phyloP scores from a whole-genome alignment of 169 alveolate genomes.

The Cystoisospora suis region DNA sequence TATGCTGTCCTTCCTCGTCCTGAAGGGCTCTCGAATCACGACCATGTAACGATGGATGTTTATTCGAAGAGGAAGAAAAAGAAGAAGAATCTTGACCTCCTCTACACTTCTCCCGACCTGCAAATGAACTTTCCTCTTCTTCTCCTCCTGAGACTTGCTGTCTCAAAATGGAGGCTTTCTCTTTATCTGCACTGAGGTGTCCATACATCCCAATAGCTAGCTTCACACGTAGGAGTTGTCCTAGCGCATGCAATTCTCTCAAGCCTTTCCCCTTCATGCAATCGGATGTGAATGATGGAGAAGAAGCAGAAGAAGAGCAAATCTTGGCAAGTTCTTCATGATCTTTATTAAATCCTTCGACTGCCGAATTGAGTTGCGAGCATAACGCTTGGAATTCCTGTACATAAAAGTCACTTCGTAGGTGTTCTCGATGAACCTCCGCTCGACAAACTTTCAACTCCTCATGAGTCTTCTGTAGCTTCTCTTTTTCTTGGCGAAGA shows the following conservation, averaged over 20 bases:
- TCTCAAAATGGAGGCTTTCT: too few species aligned
- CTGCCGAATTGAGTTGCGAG: background rate
- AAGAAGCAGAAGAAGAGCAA: too few species aligned
- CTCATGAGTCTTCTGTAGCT: too few species aligned
- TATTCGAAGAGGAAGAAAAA: background rate
- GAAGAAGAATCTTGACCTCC: background rate
- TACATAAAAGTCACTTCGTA: background rate
- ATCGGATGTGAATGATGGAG: too few species aligned
- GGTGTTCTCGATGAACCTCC: background rate
- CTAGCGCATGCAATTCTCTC: background rate
- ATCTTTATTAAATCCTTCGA: background rate
- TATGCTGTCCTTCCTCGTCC: too few species aligned
- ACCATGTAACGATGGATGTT: too few species aligned
- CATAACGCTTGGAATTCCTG: background rate
- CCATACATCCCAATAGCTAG: background rate
- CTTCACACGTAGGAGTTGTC: background rate
- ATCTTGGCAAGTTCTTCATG: background rate
- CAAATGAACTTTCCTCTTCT: too few species aligned
- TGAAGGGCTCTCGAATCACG: too few species aligned
- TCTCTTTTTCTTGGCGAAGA: background rate
- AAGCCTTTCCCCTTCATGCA: slow-evolving; percentile 9
- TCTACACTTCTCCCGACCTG: background rate
- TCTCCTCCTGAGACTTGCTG: too few species aligned
- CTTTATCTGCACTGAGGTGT: slow-evolving; percentile 7
- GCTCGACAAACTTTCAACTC: background rate